phyloP scores from a whole-genome alignment of 768 basidiomycete genomes.

The Tulasnella sp. region DNA sequence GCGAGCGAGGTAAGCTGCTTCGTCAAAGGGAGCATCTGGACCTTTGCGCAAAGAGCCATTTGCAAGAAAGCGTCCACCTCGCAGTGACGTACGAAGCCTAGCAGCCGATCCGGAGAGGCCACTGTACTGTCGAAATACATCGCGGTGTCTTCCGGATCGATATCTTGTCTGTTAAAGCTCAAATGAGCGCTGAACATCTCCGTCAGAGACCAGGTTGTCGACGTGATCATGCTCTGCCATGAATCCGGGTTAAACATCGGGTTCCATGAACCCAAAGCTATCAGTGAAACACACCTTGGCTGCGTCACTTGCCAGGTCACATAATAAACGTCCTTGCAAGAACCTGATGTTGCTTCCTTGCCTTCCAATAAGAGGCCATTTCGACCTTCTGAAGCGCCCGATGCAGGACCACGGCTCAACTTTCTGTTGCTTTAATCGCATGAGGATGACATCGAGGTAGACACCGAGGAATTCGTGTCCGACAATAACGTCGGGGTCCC shows the following conservation, averaged over 20 bases:
- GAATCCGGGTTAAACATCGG: background rate
- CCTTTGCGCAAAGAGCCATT: constrained; percentile 94
- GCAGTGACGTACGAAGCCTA: constrained; percentile 90
- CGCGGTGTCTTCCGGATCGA: constrained; percentile 94
- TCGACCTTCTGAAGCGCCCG: constrained; percentile 82
- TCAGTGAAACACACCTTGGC: constrained; percentile 66
- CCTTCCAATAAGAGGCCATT: constrained; percentile 78
- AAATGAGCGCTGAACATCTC: constrained; percentile 96
- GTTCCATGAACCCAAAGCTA: background rate
- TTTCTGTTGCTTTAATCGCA: constrained; percentile 88
- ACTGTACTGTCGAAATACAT: constrained; percentile 85
- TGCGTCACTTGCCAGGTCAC: constrained; percentile 92
- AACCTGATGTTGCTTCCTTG: constrained; percentile 85
- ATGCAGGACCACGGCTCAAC: constrained; percentile 93
- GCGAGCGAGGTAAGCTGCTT: constrained; percentile 93
- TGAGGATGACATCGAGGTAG: constrained; percentile 85
- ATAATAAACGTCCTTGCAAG: constrained; percentile 81
- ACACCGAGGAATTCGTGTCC: constrained; percentile 94
- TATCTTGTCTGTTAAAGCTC: constrained; percentile 84
- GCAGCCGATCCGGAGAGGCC: constrained; percentile 70
- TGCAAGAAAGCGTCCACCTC: constrained; percentile 96
- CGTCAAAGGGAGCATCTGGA: constrained; percentile 91
- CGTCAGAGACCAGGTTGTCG: constrained; percentile 96
- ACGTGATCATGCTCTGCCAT: constrained; percentile 87
- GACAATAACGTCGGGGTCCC: constrained; percentile 92